Evolutionary conservation across 169 alveolate species (phyloP).

Genomic region (Plasmodium adleri): DNA sequence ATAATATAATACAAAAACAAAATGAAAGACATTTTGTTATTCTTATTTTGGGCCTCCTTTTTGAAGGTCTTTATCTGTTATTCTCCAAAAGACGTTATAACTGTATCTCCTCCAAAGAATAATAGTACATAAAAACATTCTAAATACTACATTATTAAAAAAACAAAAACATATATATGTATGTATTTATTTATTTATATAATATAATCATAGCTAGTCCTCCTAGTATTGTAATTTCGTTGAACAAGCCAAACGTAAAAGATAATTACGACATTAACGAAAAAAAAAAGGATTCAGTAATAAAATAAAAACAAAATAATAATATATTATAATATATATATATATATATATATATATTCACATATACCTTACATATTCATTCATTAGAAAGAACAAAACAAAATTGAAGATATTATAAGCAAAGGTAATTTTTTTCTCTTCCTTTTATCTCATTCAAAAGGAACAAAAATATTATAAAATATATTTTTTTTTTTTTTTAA

Average conservation of each 20-base stretch:
- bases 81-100: too few relatives aligned
- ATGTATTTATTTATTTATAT: not conserved
- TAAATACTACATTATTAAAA: not conserved
- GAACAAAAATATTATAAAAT: too few relatives aligned
- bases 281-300: conserved; percentile 1
- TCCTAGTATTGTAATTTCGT: conserved; percentile 28
- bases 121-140: not conserved
- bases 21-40: too few relatives aligned
- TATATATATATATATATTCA: not conserved
- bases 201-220: not conserved
- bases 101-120: too few relatives aligned
- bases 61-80: too few relatives aligned
- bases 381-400: conserved; percentile 3
- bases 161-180: not conserved
- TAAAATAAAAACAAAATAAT: conserved; percentile 6
- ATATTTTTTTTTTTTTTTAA: not conserved
- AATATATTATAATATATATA: not conserved
- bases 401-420: conserved; percentile 6
- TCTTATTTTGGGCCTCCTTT: too few relatives aligned
- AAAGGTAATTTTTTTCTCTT: conserved; percentile 1
- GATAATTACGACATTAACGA: conserved; percentile 7
- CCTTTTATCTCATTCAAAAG: too few relatives aligned
- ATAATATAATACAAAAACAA: too few relatives aligned
- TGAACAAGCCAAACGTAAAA: conserved; percentile 24
- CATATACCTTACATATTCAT: not conserved